phyloP scores from a whole-genome alignment of 805 yeast genomes.

The Saccharomycopsis guyanensis region DNA sequence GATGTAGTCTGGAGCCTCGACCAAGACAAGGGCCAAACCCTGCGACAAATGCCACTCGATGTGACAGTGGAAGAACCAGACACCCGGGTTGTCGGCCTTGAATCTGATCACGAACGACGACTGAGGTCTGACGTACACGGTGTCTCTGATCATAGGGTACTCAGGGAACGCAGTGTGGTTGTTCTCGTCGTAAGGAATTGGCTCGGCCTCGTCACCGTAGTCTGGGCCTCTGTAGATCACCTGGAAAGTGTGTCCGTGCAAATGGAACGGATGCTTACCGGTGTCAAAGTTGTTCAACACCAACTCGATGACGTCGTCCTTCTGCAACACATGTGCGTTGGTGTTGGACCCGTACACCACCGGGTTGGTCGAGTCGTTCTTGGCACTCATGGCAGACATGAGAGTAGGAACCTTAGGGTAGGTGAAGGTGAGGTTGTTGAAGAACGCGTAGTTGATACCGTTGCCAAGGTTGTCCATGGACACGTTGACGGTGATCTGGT shows the following conservation, averaged over 20 bases:
- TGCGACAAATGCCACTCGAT: slow-evolving; percentile 97
- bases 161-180: slow-evolving; percentile 50
- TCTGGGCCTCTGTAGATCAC: slow-evolving; percentile 63
- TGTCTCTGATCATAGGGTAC: slow-evolving; percentile 80
- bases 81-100: slow-evolving; percentile 93
- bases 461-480: slow-evolving; percentile 75
- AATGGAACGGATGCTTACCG: slow-evolving; percentile 95
- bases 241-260: slow-evolving; percentile 88
- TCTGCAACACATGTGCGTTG: slow-evolving; percentile 57
- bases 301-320: slow-evolving; percentile 58
- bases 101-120: slow-evolving; percentile 83
- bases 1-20: slow-evolving; percentile 77
- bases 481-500: slow-evolving; percentile 62
- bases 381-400: slow-evolving; percentile 69
- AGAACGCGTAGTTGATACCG: slow-evolving; percentile 94
- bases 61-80: slow-evolving; percentile 98
- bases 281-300: slow-evolving; percentile 81
- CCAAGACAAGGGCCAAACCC: slow-evolving; percentile 73
- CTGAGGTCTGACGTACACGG: slow-evolving; percentile 69
- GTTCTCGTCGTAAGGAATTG: slow-evolving; percentile 49
- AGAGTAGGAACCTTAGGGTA: slow-evolving; percentile 83
- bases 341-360: slow-evolving; percentile 71
- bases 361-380: slow-evolving; percentile 46
- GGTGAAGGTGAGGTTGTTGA: slow-evolving; percentile 76
- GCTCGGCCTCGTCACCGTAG: slow-evolving; percentile 43